Conservation (phyloP, 192 early-diverging fungal genomes). For the Diversispora epigaea region DNA sequence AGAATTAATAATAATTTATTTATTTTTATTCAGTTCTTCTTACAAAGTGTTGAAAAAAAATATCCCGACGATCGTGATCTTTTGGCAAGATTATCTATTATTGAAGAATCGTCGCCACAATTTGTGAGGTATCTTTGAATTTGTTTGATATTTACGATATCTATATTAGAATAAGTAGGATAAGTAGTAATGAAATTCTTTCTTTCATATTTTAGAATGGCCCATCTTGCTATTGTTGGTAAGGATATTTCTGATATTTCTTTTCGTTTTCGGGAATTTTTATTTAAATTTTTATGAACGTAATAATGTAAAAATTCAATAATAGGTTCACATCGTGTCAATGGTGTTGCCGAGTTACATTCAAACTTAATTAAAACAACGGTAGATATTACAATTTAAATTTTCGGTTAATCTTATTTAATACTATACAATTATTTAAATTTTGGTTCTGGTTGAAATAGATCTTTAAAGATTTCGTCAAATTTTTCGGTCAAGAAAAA, state of each 20-base stretch:
- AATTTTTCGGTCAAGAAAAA: slow-evolving; percentile 79
- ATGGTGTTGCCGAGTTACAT: slow-evolving; percentile 92
- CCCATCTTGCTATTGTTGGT: slow-evolving; percentile 86
- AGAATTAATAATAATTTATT: not conserved
- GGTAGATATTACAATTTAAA: slow-evolving; percentile 30
- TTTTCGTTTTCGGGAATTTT: not conserved
- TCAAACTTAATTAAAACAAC: slow-evolving; percentile 77
- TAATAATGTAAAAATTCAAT: not conserved
- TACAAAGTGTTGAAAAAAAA: slow-evolving; percentile 87
- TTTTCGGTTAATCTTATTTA: slow-evolving; percentile 12
- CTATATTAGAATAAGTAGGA: no score
- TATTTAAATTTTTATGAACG: not conserved
- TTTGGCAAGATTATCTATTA: slow-evolving; percentile 86
- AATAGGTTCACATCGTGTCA: slow-evolving; percentile 87
- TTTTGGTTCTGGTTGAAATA: slow-evolving; percentile 8
- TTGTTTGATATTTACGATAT: no score
- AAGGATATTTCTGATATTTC: not conserved
- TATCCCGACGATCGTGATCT: slow-evolving; percentile 87
- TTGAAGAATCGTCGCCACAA: slow-evolving; percentile 91
- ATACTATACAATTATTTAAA: not conserved
- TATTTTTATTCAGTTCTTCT: slow-evolving; percentile 66
- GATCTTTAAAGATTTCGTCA: slow-evolving; percentile 91
- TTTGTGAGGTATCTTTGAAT: slow-evolving; percentile 57
- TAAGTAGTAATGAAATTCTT: not conserved
- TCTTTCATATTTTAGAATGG: slow-evolving; percentile 65